Percentiles rank a stretch among this genome's conserved stretches.
These are phyloP conservation scores for Byssoonygena ceratinophila DNA, from an alignment of 2,329 filamentous ascomycete species.

Conservation along the genomic window DNA sequence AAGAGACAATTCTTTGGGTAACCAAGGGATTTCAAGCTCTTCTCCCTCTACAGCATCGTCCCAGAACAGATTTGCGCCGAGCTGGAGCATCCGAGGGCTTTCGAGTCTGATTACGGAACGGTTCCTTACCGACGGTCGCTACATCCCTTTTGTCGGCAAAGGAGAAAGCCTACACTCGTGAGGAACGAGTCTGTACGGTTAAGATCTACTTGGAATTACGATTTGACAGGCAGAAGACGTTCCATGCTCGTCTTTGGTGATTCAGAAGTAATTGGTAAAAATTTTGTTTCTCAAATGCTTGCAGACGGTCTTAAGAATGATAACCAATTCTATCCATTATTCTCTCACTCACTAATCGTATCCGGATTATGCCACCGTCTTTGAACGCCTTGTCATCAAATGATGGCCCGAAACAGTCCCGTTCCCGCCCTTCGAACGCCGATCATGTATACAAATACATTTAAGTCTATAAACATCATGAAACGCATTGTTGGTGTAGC, in stretches of 20 bases:
- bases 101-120: constrained; percentile 43
- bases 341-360: not conserved
- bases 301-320: not conserved
- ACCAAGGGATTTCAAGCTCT: constrained; percentile 33
- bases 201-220: not conserved
- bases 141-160: constrained; percentile 34
- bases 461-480: constrained; percentile 10
- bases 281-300: too few species aligned
- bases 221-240: not conserved
- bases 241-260: not conserved
- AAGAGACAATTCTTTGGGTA: constrained; percentile 26
- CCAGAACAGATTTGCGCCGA: constrained; percentile 52
- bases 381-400: constrained; percentile 9
- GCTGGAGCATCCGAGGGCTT: constrained; percentile 53
- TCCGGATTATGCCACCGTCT: constrained; percentile 1
- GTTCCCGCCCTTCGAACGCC: constrained; percentile 3
- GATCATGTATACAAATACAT: constrained; percentile 4
- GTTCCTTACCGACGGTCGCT: constrained; percentile 59
- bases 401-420: not conserved
- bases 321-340: constrained; percentile 10
- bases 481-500: constrained; percentile 12
- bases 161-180: not conserved
- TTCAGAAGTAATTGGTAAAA: too few species aligned
- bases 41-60: constrained; percentile 53
- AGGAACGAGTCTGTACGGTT: not conserved